Evolutionary conservation across 2,329 filamentous ascomycete species (phyloP).

Genomic region (Thyridium curvatum): DNA sequence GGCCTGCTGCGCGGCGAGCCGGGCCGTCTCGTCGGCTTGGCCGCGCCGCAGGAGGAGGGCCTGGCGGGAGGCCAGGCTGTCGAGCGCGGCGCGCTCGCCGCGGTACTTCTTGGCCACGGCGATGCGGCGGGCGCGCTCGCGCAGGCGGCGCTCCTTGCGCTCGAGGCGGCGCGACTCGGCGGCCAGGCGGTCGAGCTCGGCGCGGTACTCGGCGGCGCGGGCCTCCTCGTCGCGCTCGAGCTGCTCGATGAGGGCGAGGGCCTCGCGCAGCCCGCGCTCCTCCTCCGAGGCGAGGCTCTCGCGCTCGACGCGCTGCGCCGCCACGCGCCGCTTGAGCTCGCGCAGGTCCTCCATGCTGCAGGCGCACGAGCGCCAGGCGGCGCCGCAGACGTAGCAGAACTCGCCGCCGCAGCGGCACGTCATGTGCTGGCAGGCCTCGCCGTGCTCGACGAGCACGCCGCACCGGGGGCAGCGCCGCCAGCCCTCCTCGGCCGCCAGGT

Average conservation of each 20-base stretch:
- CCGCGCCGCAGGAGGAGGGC: conserved; percentile 25
- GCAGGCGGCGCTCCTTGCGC: conserved; percentile 28
- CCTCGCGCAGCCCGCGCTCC: conserved; percentile 4
- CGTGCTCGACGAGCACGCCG: conserved; percentile 66
- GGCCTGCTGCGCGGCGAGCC: conserved; percentile 22
- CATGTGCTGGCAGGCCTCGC: conserved; percentile 80
- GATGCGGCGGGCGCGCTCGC: conserved; percentile 28
- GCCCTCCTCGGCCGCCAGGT: conserved; percentile 60
- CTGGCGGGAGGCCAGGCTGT: conserved; percentile 21
- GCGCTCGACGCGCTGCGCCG: conserved; percentile 24
- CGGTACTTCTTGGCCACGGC: conserved; percentile 4
- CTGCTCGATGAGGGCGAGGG: conserved; percentile 32
- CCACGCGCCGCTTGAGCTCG: conserved; percentile 29
- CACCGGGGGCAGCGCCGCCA: conserved; percentile 72
- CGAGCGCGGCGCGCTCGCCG: not conserved
- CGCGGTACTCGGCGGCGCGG: conserved; percentile 29
- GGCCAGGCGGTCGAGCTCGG: conserved; percentile 27
- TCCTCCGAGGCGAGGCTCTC: not conserved
- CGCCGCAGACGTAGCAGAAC: conserved; percentile 78
- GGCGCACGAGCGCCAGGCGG: conserved; percentile 65
- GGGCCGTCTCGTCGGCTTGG: conserved; percentile 29
- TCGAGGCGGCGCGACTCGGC: conserved; percentile 29
- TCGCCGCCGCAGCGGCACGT: conserved; percentile 74
- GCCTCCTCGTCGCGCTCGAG: conserved; percentile 39
- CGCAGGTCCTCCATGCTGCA: conserved; percentile 48